These are phyloP conservation scores for Pichia paraexigua DNA, from an alignment of 805 yeast genomes.

Conservation along the genomic window DNA sequence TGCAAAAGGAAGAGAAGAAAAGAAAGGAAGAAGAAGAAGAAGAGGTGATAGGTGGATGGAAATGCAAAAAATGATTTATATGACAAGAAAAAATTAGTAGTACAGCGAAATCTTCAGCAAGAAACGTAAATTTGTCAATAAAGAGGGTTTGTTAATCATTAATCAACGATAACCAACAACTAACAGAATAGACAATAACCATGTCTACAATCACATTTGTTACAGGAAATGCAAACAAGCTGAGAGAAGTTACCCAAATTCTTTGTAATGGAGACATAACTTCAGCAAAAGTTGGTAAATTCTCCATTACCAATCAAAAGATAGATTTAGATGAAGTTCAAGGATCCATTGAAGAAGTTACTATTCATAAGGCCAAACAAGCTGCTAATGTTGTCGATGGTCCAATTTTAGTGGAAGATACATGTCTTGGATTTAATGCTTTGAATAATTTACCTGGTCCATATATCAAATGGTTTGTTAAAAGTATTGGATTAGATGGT, in stretches of 20 bases:
- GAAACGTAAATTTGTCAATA: neutral
- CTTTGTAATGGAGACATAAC: conserved; percentile 35
- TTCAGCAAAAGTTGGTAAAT: conserved; percentile 38
- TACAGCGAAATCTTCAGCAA: neutral
- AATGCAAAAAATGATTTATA: neutral
- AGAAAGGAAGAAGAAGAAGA: conserved; percentile 3
- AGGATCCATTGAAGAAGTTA: conserved; percentile 77
- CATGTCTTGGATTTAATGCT: conserved; percentile 80
- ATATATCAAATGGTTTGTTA: conserved; percentile 78
- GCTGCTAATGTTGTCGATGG: conserved; percentile 60
- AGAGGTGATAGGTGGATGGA: too few species aligned
- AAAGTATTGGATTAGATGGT: conserved; percentile 66
- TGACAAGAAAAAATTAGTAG: neutral
- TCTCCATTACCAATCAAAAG: conserved; percentile 48
- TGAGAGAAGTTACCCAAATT: conserved; percentile 75
- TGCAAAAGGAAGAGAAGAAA: conserved; percentile 11
- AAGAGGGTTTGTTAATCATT: conserved; percentile 3
- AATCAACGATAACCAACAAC: neutral
- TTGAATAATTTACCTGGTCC: conserved; percentile 88
- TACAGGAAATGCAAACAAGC: conserved; percentile 82
- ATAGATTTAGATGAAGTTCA: conserved; percentile 88
- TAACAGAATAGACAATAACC: neutral
- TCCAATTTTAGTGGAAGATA: conserved; percentile 92
- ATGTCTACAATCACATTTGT: conserved; percentile 25
- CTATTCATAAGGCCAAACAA: conserved; percentile 66